Base-by-base conservation (phyloP, 768 basidiomycete species). In the Mycena haematopus region DNA sequence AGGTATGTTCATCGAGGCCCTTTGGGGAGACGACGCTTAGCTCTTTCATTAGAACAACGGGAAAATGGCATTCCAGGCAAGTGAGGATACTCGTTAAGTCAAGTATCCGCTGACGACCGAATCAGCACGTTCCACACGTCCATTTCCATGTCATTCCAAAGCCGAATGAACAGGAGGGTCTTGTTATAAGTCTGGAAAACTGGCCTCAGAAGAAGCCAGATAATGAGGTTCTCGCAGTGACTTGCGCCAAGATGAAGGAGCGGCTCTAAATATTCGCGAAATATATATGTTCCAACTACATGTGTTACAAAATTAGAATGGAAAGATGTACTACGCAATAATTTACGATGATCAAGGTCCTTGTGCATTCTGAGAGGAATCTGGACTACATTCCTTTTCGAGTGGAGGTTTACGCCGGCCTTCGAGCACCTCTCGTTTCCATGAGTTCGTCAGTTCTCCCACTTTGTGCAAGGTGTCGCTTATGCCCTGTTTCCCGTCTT, bases 1-100 rank as follows among this genome's bases (percentile, higher is more conserved):
- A 87, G 82, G 80, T 79, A 44, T 5, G 68, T 21, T 4, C 25
- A 29, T 19, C 44, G 44, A 1, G 7, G 6, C 40, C 29, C 14
- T 14, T 49, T n/a, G 24, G n/a, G 19, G 7, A 2, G 8, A 38
- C 47, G 10, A 19, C 7, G 29, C 13, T 6, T 6, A 27, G 25
- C 19, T 3, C n/a, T 22, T 14, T 22, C 7, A 9, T 47, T 24
- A 81, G 80, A 89, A 88, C 73, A 89, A 88, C 72, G 87, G 87
- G 6, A 76, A 80, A 68, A 71, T 82, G 57, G 86, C 87, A 2
- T 86, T 86, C 69, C 81, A 78, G 77, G 77, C 75, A 55, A 54
- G 36, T 29, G 44, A n/a, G 21, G 8, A 8, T 22, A 14, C n/a
- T 22, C 29, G 14, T 29, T 22, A 11, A 15, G 14, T 19, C 25